Base-by-base conservation (phyloP, 2,329 filamentous ascomycete species). In the Epichloe uncinata region DNA sequence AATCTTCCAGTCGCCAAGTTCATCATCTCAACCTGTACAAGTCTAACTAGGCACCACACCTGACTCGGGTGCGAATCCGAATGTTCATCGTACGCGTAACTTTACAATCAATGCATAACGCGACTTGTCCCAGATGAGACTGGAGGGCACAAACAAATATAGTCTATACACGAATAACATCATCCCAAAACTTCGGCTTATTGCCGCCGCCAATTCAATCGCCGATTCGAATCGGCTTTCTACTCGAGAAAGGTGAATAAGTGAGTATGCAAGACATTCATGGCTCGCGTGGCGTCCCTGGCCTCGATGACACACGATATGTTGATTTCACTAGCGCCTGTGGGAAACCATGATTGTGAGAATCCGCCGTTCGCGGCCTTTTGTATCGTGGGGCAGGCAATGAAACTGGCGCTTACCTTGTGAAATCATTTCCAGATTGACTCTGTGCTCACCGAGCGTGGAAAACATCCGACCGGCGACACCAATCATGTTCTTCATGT, bases 351-450 rank as follows among this genome's bases (percentile, higher is more conserved):
- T 20, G 4, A 38, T 8, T 18, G 42, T 45, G 15, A 46, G 8
- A 42, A 37, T 22, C 16, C 30, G 18, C 34, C 7, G 6, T 30
- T 42, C 18, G 18, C 34, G 22, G 22, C 22, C 22, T 22, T 13
- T 20, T 26, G 3, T 22, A 7, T 13, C 5, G 5, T 37, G 15
- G 13, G 5, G 5, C 3, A 18, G 26, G 22, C 12, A 33, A 43
- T 15, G 38, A 1, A 18, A 35, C 4, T 7, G 16, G 7, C 6
- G 52, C 74, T 61, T 74, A 91, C 93, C 93, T 72, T 98, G 93
- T 22, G 88, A 95, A 58, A 98, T 98, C 93, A 98, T 98, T 71
- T 98, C 93, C 58, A 98, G 88, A 65, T 98, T 98, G 63, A 98
- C 83, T 59, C 87, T 86, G 65, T 95, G 85, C 63, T 96, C 87